phyloP scores from a whole-genome alignment of 108 stramenopile genomes.

The Epipyxis sp. region DNA sequence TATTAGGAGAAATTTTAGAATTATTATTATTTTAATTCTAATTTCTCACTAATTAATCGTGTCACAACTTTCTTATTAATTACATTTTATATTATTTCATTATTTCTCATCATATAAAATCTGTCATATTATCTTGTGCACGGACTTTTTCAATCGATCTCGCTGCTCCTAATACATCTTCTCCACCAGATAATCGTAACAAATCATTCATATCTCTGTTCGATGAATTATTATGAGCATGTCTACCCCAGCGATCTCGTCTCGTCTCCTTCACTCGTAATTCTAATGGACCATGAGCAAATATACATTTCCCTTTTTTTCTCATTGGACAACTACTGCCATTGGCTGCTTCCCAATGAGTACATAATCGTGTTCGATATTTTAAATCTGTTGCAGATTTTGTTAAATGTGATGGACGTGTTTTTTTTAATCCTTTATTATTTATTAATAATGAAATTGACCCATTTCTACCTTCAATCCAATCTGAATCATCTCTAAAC shows the following conservation, averaged over 20 bases:
- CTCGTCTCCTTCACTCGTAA: conserved; percentile 86
- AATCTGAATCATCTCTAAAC: conserved; percentile 34
- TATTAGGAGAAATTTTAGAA: too few relatives aligned
- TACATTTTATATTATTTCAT: too few relatives aligned
- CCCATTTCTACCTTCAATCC: background rate
- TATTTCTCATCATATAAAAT: too few relatives aligned
- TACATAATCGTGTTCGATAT: conserved; percentile 86
- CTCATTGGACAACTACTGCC: conserved; percentile 83
- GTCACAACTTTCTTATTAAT: too few relatives aligned
- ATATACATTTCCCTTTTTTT: conserved; percentile 76
- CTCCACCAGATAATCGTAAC: conserved; percentile 2
- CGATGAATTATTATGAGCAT: background rate
- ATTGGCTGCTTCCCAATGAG: conserved; percentile 74
- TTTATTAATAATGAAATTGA: background rate
- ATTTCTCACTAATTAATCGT: too few relatives aligned
- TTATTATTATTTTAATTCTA: too few relatives aligned
- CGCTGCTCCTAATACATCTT: conserved; percentile 9
- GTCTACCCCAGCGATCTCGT: conserved; percentile 76
- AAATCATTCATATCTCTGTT: background rate
- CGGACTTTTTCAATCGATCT: background rate
- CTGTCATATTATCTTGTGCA: too few relatives aligned
- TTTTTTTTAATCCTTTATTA: conserved; percentile 15
- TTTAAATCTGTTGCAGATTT: conserved; percentile 75
- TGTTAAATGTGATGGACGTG: conserved; percentile 56
- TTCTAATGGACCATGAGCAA: conserved; percentile 89